phyloP scores from a whole-genome alignment of 75 land plant genomes.

The Cunninghamia lanceolata region DNA sequence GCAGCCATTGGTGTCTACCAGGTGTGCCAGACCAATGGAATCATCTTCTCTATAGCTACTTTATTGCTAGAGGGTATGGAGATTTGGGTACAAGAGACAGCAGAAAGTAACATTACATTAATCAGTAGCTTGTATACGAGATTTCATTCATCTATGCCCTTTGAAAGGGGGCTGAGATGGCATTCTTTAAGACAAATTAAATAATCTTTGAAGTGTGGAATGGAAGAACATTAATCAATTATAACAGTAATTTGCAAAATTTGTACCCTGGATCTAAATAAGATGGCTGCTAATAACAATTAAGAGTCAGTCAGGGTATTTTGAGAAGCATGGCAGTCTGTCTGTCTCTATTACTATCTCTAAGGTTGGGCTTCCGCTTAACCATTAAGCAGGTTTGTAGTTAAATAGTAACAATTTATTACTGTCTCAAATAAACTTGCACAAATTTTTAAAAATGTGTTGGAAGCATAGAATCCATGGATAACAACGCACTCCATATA shows the following conservation, averaged over 20 bases:
- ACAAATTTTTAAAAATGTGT: too few species aligned
- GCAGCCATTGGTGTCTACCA: constrained; percentile 93
- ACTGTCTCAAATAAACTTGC: too few species aligned
- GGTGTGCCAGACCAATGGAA: constrained; percentile 94
- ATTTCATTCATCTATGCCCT: not conserved
- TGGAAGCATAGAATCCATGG: too few species aligned
- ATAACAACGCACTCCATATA: too few species aligned
- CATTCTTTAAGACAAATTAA: not conserved
- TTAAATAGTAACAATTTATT: too few species aligned
- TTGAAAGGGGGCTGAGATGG: not conserved
- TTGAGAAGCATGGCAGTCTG: too few species aligned
- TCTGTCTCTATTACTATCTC: too few species aligned
- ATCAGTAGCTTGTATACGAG: not conserved
- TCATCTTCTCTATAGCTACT: constrained; percentile 57
- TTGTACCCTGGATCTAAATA: too few species aligned
- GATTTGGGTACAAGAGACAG: not conserved
- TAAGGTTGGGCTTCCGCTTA: too few species aligned
- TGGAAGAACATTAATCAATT: not conserved
- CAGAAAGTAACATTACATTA: not conserved
- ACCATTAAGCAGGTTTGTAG: too few species aligned
- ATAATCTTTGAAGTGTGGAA: not conserved
- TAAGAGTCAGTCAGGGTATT: too few species aligned
- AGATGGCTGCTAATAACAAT: too few species aligned
- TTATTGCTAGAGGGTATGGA: constrained; percentile 43
- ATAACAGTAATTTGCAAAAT: not conserved